Evolutionary conservation across 768 basidiomycete species (phyloP).

Genomic region (Sporobolomyces roseus): DNA sequence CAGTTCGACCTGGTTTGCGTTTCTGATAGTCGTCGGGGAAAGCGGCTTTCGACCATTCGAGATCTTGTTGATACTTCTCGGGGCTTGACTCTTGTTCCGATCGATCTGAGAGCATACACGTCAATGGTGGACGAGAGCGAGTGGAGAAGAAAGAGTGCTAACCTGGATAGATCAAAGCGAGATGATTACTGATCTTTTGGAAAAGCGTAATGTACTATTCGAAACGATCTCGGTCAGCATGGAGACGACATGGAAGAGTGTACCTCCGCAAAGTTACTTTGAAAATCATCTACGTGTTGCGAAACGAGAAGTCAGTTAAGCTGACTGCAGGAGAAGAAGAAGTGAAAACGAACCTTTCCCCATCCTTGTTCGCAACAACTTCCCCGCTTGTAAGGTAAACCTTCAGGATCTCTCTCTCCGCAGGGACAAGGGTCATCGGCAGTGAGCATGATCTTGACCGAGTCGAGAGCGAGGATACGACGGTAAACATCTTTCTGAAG

Average conservation of each 20-base stretch:
- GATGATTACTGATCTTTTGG: conserved; percentile 83
- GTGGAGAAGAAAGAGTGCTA: too few species aligned
- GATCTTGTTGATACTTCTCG: conserved; percentile 64
- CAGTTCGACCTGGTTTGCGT: conserved; percentile 57
- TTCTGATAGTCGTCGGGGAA: conserved; percentile 56
- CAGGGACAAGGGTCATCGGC: conserved; percentile 73
- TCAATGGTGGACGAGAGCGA: neutral
- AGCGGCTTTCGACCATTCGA: conserved; percentile 60
- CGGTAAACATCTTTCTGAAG: conserved; percentile 60
- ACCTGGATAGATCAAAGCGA: conserved; percentile 81
- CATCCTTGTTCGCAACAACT: conserved; percentile 57
- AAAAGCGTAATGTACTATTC: conserved; percentile 64
- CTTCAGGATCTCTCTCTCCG: conserved; percentile 28
- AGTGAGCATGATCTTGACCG: conserved; percentile 66
- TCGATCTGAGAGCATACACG: conserved; percentile 51
- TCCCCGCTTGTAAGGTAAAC: conserved; percentile 55
- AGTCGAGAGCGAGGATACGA: conserved; percentile 51
- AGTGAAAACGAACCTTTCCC: conserved; percentile 14
- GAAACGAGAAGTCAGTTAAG: neutral
- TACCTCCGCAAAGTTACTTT: conserved; percentile 46
- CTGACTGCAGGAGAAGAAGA: neutral
- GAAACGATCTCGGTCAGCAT: neutral
- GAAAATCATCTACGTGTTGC: conserved; percentile 54
- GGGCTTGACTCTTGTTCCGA: conserved; percentile 58
- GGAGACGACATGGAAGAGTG: neutral